Evolutionary conservation across 208 protist genomes (phyloP).

Genomic region (Acanthamoeba healyi): DNA sequence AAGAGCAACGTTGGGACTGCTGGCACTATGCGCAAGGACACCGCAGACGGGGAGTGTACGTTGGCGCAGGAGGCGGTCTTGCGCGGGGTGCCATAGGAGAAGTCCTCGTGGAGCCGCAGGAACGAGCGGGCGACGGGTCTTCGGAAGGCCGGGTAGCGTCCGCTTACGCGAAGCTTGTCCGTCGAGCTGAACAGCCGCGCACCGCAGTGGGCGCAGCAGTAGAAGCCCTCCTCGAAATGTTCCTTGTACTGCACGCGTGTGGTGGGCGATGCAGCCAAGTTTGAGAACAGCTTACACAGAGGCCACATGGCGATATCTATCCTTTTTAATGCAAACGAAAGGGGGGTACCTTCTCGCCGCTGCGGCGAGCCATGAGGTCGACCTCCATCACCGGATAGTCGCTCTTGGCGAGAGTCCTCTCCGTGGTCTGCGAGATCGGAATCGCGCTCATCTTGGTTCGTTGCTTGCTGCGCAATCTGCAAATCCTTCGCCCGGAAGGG

Average conservation of each 20-base stretch:
- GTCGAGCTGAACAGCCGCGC: slow-evolving; percentile 44
- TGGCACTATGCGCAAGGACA: too few relatives aligned
- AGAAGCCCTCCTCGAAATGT: slow-evolving; percentile 37
- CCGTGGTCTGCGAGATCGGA: slow-evolving; percentile 28
- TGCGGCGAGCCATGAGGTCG: slow-evolving; percentile 50
- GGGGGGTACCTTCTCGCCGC: slow-evolving; percentile 4
- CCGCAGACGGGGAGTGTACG: not conserved
- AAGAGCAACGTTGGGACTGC: not conserved
- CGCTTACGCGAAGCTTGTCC: not conserved
- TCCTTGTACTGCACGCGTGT: not conserved
- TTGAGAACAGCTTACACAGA: not conserved
- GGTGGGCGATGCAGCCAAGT: not conserved
- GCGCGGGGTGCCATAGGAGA: slow-evolving; percentile 42
- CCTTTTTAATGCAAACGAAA: not conserved
- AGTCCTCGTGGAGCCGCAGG: slow-evolving; percentile 37
- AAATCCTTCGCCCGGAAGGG: too few relatives aligned
- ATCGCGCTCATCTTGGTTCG: not conserved
- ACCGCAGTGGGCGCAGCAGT: slow-evolving; percentile 65
- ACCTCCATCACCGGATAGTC: slow-evolving; percentile 49
- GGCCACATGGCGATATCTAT: too few relatives aligned
- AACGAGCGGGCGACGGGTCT: slow-evolving; percentile 41
- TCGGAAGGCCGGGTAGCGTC: slow-evolving; percentile 54
- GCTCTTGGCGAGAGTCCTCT: slow-evolving; percentile 10
- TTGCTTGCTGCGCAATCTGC: not conserved
- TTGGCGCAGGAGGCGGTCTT: slow-evolving; percentile 42